phyloP scores from a whole-genome alignment of 257 asterid genomes.

The Nicotiana paniculata region DNA sequence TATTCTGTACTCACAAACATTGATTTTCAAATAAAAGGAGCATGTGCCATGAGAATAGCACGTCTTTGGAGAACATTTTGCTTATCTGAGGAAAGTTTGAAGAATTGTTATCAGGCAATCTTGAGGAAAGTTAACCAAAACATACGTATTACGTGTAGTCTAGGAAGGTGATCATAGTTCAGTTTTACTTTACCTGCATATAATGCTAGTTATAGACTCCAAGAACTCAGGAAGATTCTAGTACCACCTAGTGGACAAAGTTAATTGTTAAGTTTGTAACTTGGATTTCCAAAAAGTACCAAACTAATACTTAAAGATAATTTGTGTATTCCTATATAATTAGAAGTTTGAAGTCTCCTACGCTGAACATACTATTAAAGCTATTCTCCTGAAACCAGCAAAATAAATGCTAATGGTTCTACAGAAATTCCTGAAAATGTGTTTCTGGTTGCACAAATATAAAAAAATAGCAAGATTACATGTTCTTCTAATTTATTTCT shows the following conservation, averaged over 20 bases:
- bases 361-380: not conserved
- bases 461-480: not conserved
- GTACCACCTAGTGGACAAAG: not conserved
- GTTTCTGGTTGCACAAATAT: not conserved
- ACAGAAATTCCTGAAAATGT: not conserved
- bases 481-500: not conserved
- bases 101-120: not conserved
- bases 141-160: not conserved
- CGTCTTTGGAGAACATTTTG: not conserved
- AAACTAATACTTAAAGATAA: not conserved
- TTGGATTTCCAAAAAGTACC: not conserved
- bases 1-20: not conserved
- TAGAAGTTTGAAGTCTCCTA: not conserved
- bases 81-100: not conserved
- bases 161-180: slow-evolving; percentile 1
- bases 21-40: not conserved
- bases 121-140: not conserved
- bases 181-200: not conserved
- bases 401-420: not conserved
- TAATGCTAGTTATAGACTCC: not conserved
- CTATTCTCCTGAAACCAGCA: not conserved
- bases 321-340: not conserved
- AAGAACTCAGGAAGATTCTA: not conserved
- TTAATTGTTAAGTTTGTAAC: not conserved
- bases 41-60: not conserved